phyloP scores from a whole-genome alignment of 2,329 filamentous ascomycete genomes.

The Colletotrichum spinosum region DNA sequence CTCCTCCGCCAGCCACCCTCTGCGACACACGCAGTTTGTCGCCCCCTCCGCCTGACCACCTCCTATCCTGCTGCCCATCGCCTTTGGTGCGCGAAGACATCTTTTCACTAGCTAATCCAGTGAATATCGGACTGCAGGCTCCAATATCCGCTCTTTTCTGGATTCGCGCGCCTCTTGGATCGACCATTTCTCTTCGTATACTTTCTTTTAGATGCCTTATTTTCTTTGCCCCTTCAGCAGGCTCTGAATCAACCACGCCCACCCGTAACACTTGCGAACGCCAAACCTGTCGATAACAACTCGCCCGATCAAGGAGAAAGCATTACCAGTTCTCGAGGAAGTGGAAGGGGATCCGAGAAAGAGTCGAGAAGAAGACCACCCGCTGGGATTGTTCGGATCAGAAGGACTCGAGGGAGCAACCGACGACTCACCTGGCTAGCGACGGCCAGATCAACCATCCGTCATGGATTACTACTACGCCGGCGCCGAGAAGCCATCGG shows the following conservation, averaged over 20 bases:
- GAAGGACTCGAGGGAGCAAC: constrained; percentile 24
- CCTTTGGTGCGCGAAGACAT: constrained; percentile 41
- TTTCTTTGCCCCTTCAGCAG: constrained; percentile 60
- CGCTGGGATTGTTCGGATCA: constrained; percentile 29
- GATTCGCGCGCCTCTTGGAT: constrained; percentile 27
- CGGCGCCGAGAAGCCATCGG: constrained; percentile 63
- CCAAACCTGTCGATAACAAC: background rate
- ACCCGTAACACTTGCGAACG: constrained; percentile 28
- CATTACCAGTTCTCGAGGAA: background rate
- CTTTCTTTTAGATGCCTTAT: constrained; percentile 46
- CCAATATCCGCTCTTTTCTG: constrained; percentile 46
- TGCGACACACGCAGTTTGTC: constrained; percentile 23
- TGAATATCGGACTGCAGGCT: constrained; percentile 47
- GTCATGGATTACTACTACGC: constrained; percentile 50
- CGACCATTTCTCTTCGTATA: constrained; percentile 41
- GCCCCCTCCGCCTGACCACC: constrained; percentile 32
- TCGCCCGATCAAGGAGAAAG: constrained; percentile 17
- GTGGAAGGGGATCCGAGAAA: constrained; percentile 31
- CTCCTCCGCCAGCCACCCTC: constrained; percentile 42
- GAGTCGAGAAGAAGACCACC: constrained; percentile 37
- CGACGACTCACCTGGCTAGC: constrained; percentile 23
- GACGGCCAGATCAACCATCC: constrained; percentile 22
- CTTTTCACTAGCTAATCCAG: constrained; percentile 30
- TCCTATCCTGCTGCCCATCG: constrained; percentile 47
- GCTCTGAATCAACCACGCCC: constrained; percentile 58